phyloP scores from a whole-genome alignment of 257 asterid species.

The Solanum piurae region DNA sequence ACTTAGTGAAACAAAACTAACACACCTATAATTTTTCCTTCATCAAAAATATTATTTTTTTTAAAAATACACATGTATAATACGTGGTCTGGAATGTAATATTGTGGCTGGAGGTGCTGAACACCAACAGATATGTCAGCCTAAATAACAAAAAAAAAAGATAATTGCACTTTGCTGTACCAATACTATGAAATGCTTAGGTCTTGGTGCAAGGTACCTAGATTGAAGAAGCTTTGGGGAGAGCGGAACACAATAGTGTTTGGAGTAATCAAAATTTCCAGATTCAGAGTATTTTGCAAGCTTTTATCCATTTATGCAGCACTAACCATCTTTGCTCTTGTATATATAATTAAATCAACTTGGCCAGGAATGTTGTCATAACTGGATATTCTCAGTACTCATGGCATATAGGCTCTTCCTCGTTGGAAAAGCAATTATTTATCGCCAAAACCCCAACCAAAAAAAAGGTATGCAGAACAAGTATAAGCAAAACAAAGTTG shows the following conservation, averaged over 20 bases:
- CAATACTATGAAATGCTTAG: not conserved
- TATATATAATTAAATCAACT: not conserved
- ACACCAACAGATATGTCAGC: not conserved
- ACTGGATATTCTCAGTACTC: not conserved
- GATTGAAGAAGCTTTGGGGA: not conserved
- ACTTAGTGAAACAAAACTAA: not conserved
- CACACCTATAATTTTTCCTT: not conserved
- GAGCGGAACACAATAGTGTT: not conserved
- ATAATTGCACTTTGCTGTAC: not conserved
- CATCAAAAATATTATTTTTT: not conserved
- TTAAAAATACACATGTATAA: not conserved
- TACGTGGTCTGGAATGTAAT: not conserved
- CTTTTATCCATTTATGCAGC: not conserved
- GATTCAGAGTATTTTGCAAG: not conserved
- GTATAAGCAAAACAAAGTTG: not conserved
- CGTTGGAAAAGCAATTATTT: not conserved
- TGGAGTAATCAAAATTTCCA: not conserved
- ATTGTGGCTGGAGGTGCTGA: not conserved
- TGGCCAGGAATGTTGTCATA: not conserved
- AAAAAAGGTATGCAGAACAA: not conserved
- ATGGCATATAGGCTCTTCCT: not conserved
- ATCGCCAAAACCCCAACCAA: not conserved
- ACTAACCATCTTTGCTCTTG: not conserved
- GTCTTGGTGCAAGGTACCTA: not conserved
- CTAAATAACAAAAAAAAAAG: not conserved